These are phyloP conservation scores for Starmerella apicola DNA, from an alignment of 805 yeast genomes.

Conservation along the genomic window DNA sequence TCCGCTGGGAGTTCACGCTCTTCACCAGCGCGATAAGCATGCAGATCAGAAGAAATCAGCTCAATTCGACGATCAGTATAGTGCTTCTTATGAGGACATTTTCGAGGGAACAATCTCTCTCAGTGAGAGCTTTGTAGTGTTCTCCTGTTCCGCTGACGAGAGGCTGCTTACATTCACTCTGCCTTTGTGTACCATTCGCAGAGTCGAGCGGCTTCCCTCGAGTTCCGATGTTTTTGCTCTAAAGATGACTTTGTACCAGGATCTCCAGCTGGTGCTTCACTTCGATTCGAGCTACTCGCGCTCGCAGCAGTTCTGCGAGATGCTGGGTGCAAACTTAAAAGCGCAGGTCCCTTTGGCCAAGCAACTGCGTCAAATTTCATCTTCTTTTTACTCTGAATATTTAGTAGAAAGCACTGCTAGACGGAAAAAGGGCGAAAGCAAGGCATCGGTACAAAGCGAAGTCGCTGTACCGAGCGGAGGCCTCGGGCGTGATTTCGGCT, in stretches of 20 bases:
- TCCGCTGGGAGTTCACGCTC: constrained; percentile 16
- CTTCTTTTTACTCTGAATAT: constrained; percentile 75
- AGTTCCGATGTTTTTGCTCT: constrained; percentile 68
- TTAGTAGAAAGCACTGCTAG: constrained; percentile 34
- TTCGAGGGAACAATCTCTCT: constrained; percentile 57
- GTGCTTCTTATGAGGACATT: constrained; percentile 26
- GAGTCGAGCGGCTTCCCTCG: constrained; percentile 77
- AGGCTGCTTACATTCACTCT: constrained; percentile 55
- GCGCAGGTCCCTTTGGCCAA: constrained; percentile 52
- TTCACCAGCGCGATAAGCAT: constrained; percentile 6
- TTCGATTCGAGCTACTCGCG: constrained; percentile 68
- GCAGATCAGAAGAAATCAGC: constrained; percentile 5
- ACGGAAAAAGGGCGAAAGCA: constrained; percentile 33
- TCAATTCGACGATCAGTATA: constrained; percentile 3
- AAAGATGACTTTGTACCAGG: constrained; percentile 55
- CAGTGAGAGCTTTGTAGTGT: constrained; percentile 64
- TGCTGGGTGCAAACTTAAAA: constrained; percentile 47
- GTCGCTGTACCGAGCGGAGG: constrained; percentile 59
- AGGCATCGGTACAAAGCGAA: constrained; percentile 11
- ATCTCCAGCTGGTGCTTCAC: constrained; percentile 49
- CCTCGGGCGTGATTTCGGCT: constrained; percentile 68
- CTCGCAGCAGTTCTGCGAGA: constrained; percentile 68
- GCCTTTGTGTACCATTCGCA: constrained; percentile 65
- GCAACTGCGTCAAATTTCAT: constrained; percentile 44
- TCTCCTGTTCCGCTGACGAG: constrained; percentile 57